A percentile compares a stretch with the other conserved stretches of the same genome.
Conservation (phyloP, 768 basidiomycete species). For the Epithele typhae region DNA sequence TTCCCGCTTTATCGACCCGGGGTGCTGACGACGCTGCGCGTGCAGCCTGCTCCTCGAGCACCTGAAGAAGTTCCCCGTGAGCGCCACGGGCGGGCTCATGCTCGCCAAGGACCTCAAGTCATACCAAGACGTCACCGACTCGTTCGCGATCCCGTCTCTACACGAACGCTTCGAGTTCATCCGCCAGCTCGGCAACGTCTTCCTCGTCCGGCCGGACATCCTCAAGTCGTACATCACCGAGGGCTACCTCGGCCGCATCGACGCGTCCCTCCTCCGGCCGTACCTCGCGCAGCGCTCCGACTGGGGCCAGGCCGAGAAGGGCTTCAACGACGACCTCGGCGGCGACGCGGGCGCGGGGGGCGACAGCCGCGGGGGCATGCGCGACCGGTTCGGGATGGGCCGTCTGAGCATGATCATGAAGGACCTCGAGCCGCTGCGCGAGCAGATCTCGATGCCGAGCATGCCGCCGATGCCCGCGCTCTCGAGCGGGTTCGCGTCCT, state of each 20-base stretch:
- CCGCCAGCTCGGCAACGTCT: conserved; percentile 93
- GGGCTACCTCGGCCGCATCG: conserved; percentile 89
- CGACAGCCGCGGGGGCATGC: conserved; percentile 46
- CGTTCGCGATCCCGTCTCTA: conserved; percentile 79
- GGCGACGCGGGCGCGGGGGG: conserved; percentile 35
- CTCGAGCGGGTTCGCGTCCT: conserved; percentile 12
- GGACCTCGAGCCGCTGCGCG: conserved; percentile 72
- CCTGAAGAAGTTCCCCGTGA: conserved; percentile 93
- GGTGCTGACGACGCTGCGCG: not conserved
- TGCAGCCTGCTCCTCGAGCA: conserved; percentile 89
- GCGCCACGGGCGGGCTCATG: conserved; percentile 95
- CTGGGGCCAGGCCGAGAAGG: conserved; percentile 82
- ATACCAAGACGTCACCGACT: conserved; percentile 86
- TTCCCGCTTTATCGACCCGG: not conserved
- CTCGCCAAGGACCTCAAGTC: conserved; percentile 98
- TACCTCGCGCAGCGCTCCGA: conserved; percentile 90
- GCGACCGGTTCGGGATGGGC: conserved; percentile 58
- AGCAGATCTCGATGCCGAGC: conserved; percentile 26
- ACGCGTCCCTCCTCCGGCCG: conserved; percentile 78
- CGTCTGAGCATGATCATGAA: conserved; percentile 84
- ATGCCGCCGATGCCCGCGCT: conserved; percentile 13
- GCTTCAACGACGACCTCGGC: conserved; percentile 47
- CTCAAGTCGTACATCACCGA: conserved; percentile 95
- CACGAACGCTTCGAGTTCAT: conserved; percentile 98
- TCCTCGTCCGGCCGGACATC: conserved; percentile 94